Evolutionary conservation across 2,329 filamentous ascomycete species (phyloP), one percentile per base, ranked within the genome.

Genomic region (Calonectria multiphialidica): DNA sequence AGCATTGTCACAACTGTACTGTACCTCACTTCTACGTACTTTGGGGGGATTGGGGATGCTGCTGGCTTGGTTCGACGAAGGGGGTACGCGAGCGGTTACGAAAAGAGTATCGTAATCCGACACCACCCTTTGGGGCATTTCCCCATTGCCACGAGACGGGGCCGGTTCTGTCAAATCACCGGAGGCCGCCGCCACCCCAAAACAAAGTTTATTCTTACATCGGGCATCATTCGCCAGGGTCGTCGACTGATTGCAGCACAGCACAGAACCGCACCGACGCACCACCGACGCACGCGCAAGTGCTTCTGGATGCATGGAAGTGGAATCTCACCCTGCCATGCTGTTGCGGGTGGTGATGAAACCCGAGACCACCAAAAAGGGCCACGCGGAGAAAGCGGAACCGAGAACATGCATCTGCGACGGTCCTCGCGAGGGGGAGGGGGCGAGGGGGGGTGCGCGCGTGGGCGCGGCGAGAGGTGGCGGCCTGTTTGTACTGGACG

Each of bases 311-410:
- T 28, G 68, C 68, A 70, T 49, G 61, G 28, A 61, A 70, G 68
- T 70, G 68, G 68, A 70, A 70, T 70, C 47, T 40, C 33, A 59
- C 37, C 53, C 50, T 61, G 44, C 49, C 33, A 55, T 15, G 50
- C 16, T 35, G 59, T 37, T 59, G 62, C 50, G 62, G 68, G 50
- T 50, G 42, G 66, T 42, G 33, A 49, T 59, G 68, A 50, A 49
- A 53, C 59, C 61, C 44, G 30, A 25, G 23, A n/a, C 28, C n/a
- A 21, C 23, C 49, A n/a, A 66, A 37, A 40, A 62, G 28, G 44
- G 28, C 30, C 30, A 9, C n/a, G 23, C 12, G 30, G 49, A 45
- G 40, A 40, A 33, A 49, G 55, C 63, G 68, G 68, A 71, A 53
- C 63, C 63, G 63, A 63, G 66, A 53, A 35, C 62, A 25, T 65